Conservation (phyloP, 169 alveolate genomes). For the Babesia divergens region DNA sequence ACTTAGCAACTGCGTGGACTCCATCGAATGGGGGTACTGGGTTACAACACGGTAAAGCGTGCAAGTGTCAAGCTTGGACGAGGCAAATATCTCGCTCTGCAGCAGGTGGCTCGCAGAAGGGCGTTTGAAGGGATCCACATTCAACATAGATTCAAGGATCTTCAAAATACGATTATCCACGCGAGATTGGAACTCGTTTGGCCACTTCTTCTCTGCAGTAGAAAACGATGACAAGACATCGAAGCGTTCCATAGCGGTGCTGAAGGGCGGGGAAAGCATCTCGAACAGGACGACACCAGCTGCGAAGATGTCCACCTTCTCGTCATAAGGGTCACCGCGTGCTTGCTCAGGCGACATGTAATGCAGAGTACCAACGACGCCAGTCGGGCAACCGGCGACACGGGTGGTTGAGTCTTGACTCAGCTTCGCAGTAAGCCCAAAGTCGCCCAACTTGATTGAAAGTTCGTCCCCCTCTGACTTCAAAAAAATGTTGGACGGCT, state of each 20-base stretch:
- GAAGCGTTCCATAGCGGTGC: slow-evolving; percentile 79
- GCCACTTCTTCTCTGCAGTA: slow-evolving; percentile 61
- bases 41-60: slow-evolving; percentile 67
- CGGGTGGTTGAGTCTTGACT: slow-evolving; percentile 23
- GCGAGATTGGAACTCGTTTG: slow-evolving; percentile 65
- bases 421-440: slow-evolving; percentile 80
- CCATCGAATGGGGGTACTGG: slow-evolving; percentile 72
- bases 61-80: slow-evolving; percentile 60
- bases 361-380: slow-evolving; percentile 78
- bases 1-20: slow-evolving; percentile 64
- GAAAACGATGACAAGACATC: slow-evolving; percentile 69
- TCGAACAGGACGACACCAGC: slow-evolving; percentile 83
- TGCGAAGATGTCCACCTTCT: slow-evolving; percentile 80
- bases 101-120: slow-evolving; percentile 69
- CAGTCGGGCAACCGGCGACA: slow-evolving; percentile 10
- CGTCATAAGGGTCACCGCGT: slow-evolving; percentile 74
- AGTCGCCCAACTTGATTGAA: slow-evolving; percentile 79
- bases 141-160: slow-evolving; percentile 67
- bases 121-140: slow-evolving; percentile 69
- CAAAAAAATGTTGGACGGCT: slow-evolving; percentile 81
- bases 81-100: slow-evolving; percentile 66
- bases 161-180: slow-evolving; percentile 61
- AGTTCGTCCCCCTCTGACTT: slow-evolving; percentile 68
- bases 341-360: slow-evolving; percentile 83
- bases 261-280: slow-evolving; percentile 80